Evolutionary conservation across 768 basidiomycete genomes (phyloP), one percentile per base, ranked within the genome.

Genomic region (Suillus alpinus): DNA sequence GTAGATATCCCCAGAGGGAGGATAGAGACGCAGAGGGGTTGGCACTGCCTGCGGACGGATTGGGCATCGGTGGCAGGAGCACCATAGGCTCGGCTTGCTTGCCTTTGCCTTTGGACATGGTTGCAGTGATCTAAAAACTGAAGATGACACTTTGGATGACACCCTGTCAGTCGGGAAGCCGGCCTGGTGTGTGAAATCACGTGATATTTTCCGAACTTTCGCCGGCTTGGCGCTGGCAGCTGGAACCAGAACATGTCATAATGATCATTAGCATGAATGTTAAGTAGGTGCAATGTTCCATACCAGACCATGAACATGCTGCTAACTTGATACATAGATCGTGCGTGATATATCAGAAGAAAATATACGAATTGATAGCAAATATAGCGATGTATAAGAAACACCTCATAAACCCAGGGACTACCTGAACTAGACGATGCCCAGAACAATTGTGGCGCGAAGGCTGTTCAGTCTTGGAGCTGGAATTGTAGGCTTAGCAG

Each of bases 371-470:
- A 18, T 23, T 53, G 52, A 53, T 53, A 23, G 52, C 52, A 37
- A 50, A 50, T 32, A 50, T 50, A 50, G 49, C 31, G 6, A 12
- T 53, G 36, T 23, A 18, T 34, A 23, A 23, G 4, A 26, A 37
- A 53, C 7, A 51, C 9, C 18, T 31, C 26, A 51, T 31, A 32
- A 32, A 20, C 12, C 32, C 32, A 34, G n/a, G n/a, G 36, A 26
- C 14, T 14, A 50, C 49, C 18, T n/a, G 18, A 32, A 39, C 29
- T 72, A 94, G 36, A 93, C 86, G 34, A 94, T 75, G 2, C 91
- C 92, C 44, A 95, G 71, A 20, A 93, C 81, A 58, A 95, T 83
- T 13, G 89, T 94, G 39, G 90, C 92, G 60, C 93, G 77, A 65
- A 95, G 68, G 67, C 92, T 92, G 32, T 84, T 77, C 63, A 86